Conservation (phyloP, 768 basidiomycete species). For the Kwoniella heveanensis region DNA sequence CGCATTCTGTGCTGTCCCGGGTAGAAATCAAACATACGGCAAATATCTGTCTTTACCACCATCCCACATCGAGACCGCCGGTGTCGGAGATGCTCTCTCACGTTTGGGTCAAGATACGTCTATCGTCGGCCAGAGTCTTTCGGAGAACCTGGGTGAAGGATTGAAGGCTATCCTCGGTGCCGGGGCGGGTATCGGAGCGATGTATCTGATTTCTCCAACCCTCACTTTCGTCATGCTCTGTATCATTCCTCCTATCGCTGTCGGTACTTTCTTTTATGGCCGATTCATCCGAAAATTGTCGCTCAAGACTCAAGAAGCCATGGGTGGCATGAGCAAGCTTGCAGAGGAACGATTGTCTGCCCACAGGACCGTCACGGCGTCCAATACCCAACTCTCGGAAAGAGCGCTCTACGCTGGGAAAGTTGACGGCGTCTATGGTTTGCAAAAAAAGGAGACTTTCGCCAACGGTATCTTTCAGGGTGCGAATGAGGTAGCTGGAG, state of each 20-base stretch:
- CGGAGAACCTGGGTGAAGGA: slow-evolving; percentile 51
- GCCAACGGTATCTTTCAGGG: slow-evolving; percentile 92
- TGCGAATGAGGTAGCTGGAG: slow-evolving; percentile 52
- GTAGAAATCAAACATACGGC: slow-evolving; percentile 47
- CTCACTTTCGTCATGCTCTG: slow-evolving; percentile 87
- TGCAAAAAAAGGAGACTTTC: slow-evolving; percentile 80
- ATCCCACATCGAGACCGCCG: slow-evolving; percentile 48
- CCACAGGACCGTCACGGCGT: slow-evolving; percentile 65
- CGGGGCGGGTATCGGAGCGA: slow-evolving; percentile 67
- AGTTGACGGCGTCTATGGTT: slow-evolving; percentile 64
- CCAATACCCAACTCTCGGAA: slow-evolving; percentile 78
- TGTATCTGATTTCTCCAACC: slow-evolving; percentile 77
- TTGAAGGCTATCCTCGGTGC: slow-evolving; percentile 51
- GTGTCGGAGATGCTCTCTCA: slow-evolving; percentile 51
- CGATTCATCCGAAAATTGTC: slow-evolving; percentile 82
- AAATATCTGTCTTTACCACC: slow-evolving; percentile 49
- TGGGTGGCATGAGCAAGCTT: slow-evolving; percentile 91
- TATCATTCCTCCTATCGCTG: slow-evolving; percentile 63
- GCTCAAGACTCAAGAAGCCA: slow-evolving; percentile 85
- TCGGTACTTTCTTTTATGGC: slow-evolving; percentile 33
- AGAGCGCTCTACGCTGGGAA: slow-evolving; percentile 69
- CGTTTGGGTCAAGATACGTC: slow-evolving; percentile 50
- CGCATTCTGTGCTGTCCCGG: background rate
- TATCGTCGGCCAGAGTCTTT: slow-evolving; percentile 47
- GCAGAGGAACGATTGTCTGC: slow-evolving; percentile 76